These are phyloP conservation scores for Scleromitrula shiraiana DNA, from an alignment of 2,329 filamentous ascomycete genomes.

Conservation along the genomic window DNA sequence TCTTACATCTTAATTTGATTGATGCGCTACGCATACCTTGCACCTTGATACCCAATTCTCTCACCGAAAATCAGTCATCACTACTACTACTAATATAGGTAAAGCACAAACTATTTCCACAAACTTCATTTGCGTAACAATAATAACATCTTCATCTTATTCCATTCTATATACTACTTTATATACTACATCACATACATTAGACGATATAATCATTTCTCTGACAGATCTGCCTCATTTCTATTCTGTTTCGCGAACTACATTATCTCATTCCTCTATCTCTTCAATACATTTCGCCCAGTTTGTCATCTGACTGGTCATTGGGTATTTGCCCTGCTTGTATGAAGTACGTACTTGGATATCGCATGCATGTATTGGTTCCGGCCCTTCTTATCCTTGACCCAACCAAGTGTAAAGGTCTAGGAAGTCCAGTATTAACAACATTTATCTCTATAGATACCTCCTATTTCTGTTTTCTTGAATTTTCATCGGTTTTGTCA, in stretches of 20 bases:
- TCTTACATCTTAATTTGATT: no score
- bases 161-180: not conserved
- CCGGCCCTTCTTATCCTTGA: constrained; percentile 13
- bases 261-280: not conserved
- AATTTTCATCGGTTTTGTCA: constrained; percentile 14
- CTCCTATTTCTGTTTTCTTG: constrained; percentile 10
- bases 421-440: constrained; percentile 5
- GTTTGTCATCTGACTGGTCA: not conserved
- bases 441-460: not conserved
- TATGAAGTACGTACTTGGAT: not conserved
- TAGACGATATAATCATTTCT: not conserved
- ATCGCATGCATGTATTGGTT: not conserved
- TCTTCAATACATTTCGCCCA: not conserved
- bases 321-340: not conserved
- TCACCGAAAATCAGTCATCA: constrained; percentile 3
- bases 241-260: not conserved
- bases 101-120: not conserved
- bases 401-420: constrained; percentile 3
- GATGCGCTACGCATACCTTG: not conserved
- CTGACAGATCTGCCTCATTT: not conserved
- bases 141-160: not conserved
- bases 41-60: constrained; percentile 3
- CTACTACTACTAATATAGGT: not conserved
- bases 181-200: no score
- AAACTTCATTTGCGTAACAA: not conserved